Conservation (phyloP, 1,284 basidiomycete genomes). For the Grifola frondosa region DNA sequence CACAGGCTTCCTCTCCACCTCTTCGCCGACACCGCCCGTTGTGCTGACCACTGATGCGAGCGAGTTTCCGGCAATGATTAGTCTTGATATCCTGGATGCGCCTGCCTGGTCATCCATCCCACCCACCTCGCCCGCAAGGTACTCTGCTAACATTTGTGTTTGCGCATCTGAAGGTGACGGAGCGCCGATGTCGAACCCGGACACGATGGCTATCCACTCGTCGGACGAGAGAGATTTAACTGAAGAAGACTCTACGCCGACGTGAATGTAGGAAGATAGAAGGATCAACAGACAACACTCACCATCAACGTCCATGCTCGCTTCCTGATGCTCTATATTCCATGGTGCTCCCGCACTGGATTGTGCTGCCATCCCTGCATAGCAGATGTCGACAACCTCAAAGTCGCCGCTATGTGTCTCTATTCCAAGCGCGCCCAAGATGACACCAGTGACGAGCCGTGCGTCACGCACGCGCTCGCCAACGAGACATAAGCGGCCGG, state of each 20-base stretch:
- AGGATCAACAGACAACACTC: constrained; percentile 15
- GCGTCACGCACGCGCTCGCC: constrained; percentile 62
- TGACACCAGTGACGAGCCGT: constrained; percentile 85
- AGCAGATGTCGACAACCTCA: constrained; percentile 90
- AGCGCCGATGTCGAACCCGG: constrained; percentile 76
- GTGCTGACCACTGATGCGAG: constrained; percentile 50
- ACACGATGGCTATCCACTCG: constrained; percentile 81
- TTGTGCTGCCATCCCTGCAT: constrained; percentile 78
- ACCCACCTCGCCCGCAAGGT: constrained; percentile 84
- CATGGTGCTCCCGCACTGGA: constrained; percentile 26
- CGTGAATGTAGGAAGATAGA: not conserved
- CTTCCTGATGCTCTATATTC: constrained; percentile 31
- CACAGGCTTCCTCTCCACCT: constrained; percentile 62
- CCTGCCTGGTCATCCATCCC: constrained; percentile 60
- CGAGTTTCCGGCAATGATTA: constrained; percentile 89
- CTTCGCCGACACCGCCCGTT: constrained; percentile 31
- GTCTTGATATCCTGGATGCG: constrained; percentile 74
- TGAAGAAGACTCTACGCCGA: not conserved
- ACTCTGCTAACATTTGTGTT: constrained; percentile 83
- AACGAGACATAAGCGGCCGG: constrained; percentile 86
- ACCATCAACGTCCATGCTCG: constrained; percentile 45
- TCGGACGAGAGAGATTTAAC: constrained; percentile 31
- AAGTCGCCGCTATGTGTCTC: constrained; percentile 92
- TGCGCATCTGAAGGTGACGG: constrained; percentile 67
- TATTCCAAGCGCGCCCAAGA: constrained; percentile 86